Conservation (phyloP, 177 flowering plant genomes). For the Vitis hybrid region DNA sequence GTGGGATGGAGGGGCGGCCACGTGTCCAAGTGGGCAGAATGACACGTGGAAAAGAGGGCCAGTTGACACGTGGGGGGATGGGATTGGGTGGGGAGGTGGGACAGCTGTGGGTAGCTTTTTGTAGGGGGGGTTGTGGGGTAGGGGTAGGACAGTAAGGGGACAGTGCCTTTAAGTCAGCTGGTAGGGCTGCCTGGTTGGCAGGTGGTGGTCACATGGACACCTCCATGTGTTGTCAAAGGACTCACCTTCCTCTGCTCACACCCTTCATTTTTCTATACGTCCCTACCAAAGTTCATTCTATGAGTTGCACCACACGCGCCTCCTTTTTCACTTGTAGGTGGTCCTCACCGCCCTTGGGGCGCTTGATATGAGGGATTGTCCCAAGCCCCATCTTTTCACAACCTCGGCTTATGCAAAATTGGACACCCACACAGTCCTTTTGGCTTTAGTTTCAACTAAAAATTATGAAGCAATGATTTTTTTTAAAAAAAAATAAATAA, state of each 20-base stretch:
- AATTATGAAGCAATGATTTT: constrained; percentile 22
- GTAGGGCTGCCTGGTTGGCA: constrained; percentile 40
- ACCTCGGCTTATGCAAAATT: constrained; percentile 22
- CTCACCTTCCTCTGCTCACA: too few relatives aligned
- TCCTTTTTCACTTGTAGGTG: neutral
- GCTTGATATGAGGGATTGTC: neutral
- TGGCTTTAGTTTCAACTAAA: neutral
- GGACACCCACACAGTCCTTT: neutral
- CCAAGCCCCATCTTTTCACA: neutral
- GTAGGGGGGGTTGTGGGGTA: neutral
- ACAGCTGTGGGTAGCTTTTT: constrained; percentile 8
- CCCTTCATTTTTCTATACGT: too few relatives aligned
- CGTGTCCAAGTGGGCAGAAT: too few relatives aligned
- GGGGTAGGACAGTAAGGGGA: constrained; percentile 18
- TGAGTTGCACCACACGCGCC: neutral
- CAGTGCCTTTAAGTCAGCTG: constrained; percentile 26
- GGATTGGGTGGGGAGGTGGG: constrained; percentile 13
- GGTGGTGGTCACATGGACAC: constrained; percentile 36
- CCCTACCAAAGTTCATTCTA: too few relatives aligned
- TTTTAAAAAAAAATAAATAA: neutral
- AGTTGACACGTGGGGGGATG: constrained; percentile 5
- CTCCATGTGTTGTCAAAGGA: constrained; percentile 25
- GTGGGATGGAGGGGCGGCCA: too few relatives aligned
- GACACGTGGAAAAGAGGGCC: neutral
- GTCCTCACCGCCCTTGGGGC: neutral